phyloP scores from a whole-genome alignment of 129 eudicot species.

The Kitagawia praeruptora region DNA sequence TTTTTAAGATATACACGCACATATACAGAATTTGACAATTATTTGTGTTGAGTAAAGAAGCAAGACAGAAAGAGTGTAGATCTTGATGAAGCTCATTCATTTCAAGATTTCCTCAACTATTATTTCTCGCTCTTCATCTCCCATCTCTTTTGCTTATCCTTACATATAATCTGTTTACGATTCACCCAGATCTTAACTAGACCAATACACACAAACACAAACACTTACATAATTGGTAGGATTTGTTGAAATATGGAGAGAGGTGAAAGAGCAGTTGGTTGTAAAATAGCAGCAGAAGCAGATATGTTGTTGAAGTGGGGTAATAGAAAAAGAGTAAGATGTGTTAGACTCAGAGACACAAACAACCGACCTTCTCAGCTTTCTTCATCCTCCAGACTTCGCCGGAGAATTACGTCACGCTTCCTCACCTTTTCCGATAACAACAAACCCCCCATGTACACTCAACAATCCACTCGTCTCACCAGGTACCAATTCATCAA shows the following conservation, averaged over 20 bases:
- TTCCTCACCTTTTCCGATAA: conserved; percentile 23
- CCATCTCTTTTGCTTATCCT: not conserved
- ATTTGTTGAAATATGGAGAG: conserved; percentile 34
- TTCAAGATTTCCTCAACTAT: not conserved
- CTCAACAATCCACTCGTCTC: conserved; percentile 30
- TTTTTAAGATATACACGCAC: too few relatives aligned
- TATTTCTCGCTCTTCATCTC: not conserved
- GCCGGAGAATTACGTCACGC: conserved; percentile 36
- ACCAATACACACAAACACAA: not conserved
- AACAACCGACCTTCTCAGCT: conserved; percentile 13
- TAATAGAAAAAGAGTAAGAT: conserved; percentile 41
- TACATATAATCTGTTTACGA: not conserved
- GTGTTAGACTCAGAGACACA: conserved; percentile 31
- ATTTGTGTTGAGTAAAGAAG: conserved; percentile 7
- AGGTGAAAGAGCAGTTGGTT: conserved; percentile 20
- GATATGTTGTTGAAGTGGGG: conserved; percentile 64
- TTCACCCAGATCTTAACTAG: conserved; percentile 20
- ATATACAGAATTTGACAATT: conserved; percentile 13
- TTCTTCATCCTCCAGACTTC: conserved; percentile 26
- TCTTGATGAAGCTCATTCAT: conserved; percentile 12
- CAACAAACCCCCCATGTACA: conserved; percentile 6
- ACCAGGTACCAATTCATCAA: conserved; percentile 27
- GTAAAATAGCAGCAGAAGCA: conserved; percentile 31
- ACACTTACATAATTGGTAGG: not conserved
- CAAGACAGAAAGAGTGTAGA: not conserved